Evolutionary conservation across 495 filamentous ascomycete genomes (phyloP).

Genomic region (Talaromyces adpressus): DNA sequence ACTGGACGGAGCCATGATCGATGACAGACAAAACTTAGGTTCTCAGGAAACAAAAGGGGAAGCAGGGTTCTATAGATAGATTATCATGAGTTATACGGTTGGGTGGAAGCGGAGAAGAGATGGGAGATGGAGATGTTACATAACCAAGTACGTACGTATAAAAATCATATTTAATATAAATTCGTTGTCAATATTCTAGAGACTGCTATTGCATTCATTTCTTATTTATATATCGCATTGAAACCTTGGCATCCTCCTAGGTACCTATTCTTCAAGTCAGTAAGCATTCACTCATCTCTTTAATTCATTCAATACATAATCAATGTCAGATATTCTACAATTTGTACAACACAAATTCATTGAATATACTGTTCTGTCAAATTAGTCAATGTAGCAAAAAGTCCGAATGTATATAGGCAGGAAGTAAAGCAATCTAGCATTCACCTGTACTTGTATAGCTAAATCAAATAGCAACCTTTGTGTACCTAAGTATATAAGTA

Average conservation of each 20-base stretch:
- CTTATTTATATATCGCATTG: no score
- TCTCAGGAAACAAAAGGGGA: conserved; percentile 5
- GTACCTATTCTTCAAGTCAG: no score
- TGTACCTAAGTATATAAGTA: neutral
- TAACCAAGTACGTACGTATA: conserved; percentile 2
- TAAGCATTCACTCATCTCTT: no score
- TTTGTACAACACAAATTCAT: neutral
- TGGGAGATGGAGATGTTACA: neutral
- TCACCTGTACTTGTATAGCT: neutral
- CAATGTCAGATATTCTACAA: no score
- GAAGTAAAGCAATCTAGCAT: neutral
- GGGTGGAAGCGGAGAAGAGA: neutral
- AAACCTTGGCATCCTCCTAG: no score
- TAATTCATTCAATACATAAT: no score
- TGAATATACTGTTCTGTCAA: neutral
- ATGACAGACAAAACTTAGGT: conserved; percentile 9
- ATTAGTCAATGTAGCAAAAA: neutral
- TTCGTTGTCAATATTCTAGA: neutral
- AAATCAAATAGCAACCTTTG: neutral
- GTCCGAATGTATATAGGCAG: neutral
- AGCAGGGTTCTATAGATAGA: neutral
- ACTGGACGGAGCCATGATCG: conserved; percentile 75
- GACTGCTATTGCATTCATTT: neutral
- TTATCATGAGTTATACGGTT: neutral
- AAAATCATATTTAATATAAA: conserved; percentile 2